These are phyloP conservation scores for Kappamyces sp. DNA, from an alignment of 192 early-diverging fungal species.

Conservation along the genomic window DNA sequence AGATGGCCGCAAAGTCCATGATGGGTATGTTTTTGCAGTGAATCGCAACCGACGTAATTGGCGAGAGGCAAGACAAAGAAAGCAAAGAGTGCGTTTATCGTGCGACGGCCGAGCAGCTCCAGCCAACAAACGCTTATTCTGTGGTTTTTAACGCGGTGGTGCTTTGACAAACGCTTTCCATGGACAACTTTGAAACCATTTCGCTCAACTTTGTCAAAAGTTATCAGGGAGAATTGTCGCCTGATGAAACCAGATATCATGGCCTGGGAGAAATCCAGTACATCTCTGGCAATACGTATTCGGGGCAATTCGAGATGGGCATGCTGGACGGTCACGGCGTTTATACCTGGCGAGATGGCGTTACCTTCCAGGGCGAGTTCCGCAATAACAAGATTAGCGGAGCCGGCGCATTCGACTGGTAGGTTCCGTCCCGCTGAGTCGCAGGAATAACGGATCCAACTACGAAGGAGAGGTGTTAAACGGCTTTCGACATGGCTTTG, in stretches of 20 bases:
- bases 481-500: slow-evolving; percentile 40
- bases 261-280: slow-evolving; percentile 17
- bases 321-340: slow-evolving; percentile 41
- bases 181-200: slow-evolving; percentile 1
- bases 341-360: slow-evolving; percentile 41
- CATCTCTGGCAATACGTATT: slow-evolving; percentile 31
- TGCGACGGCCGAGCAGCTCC: no score
- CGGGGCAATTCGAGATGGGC: slow-evolving; percentile 31
- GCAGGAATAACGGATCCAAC: slow-evolving; percentile 37
- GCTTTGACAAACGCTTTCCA: background rate
- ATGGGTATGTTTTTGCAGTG: no score
- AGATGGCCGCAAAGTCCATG: background rate
- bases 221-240: slow-evolving; percentile 6
- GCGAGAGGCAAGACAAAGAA: no score
- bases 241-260: background rate
- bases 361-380: slow-evolving; percentile 40
- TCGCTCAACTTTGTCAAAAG: slow-evolving; percentile 2
- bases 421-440: background rate
- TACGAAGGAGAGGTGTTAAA: slow-evolving; percentile 44
- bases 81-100: no score
- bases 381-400: slow-evolving; percentile 39
- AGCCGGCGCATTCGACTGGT: slow-evolving; percentile 41
- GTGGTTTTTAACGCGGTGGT: no score
- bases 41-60: no score
- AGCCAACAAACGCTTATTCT: no score